These are phyloP conservation scores for Wickerhamomyces canadensis DNA, from an alignment of 805 yeast genomes.

Conservation along the genomic window DNA sequence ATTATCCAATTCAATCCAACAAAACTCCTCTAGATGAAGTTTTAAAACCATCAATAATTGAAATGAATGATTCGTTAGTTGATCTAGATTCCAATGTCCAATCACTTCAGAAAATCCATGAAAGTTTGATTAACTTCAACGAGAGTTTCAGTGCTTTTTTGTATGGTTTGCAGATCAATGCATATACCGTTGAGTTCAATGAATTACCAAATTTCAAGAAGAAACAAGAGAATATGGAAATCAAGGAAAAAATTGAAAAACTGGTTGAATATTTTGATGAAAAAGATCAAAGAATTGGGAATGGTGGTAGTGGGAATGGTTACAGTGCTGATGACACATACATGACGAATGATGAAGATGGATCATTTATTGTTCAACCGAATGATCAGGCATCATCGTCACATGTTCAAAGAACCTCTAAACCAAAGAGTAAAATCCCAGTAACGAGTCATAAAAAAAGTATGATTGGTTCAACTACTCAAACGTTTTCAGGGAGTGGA, in stretches of 20 bases:
- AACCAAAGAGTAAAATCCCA: constrained; percentile 9
- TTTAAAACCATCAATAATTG: constrained; percentile 36
- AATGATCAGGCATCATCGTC: constrained; percentile 1
- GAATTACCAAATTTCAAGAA: constrained; percentile 16
- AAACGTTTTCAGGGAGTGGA: too few species aligned
- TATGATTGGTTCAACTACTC: constrained; percentile 2
- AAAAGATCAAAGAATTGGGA: constrained; percentile 3
- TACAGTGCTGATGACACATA: constrained; percentile 21
- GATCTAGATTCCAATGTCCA: constrained; percentile 56
- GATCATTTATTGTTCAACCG: constrained; percentile 26
- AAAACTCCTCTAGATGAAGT: constrained; percentile 37
- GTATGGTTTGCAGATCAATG: constrained; percentile 77
- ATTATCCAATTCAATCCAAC: constrained; percentile 37
- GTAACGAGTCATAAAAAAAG: constrained; percentile 6
- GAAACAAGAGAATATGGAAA: constrained; percentile 13
- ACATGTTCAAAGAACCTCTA: not conserved
- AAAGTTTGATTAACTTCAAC: constrained; percentile 58
- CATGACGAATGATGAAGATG: constrained; percentile 27
- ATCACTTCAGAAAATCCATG: constrained; percentile 54
- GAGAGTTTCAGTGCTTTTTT: constrained; percentile 74
- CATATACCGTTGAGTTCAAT: constrained; percentile 77
- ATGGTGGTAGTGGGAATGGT: constrained; percentile 1
- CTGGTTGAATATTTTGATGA: constrained; percentile 16
- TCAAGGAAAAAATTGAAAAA: constrained; percentile 14
- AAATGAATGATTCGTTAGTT: constrained; percentile 42